phyloP scores from a whole-genome alignment of 495 filamentous ascomycete genomes.

The Rostrohypoxylon terebratum region DNA sequence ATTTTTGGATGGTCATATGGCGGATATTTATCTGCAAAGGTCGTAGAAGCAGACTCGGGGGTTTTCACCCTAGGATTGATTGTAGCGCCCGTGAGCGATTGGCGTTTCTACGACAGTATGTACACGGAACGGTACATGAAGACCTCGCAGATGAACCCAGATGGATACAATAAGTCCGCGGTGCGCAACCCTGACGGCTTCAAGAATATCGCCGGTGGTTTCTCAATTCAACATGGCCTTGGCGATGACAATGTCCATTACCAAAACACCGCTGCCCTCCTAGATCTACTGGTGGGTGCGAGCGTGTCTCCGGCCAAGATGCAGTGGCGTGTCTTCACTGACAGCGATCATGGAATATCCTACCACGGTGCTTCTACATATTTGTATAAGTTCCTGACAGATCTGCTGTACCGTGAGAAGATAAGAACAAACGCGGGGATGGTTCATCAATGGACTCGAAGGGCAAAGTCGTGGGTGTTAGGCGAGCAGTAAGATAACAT shows the following conservation, averaged over 20 bases:
- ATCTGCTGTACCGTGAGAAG: constrained; percentile 62
- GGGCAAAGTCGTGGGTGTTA: constrained; percentile 24
- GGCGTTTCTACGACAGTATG: constrained; percentile 72
- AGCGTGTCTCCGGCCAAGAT: constrained; percentile 65
- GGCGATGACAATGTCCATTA: constrained; percentile 73
- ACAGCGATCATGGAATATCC: constrained; percentile 64
- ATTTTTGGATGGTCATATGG: constrained; percentile 72
- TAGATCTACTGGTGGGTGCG: constrained; percentile 62
- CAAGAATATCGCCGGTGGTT: constrained; percentile 62
- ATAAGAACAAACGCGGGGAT: constrained; percentile 47
- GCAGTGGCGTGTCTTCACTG: constrained; percentile 64
- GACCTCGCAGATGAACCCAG: constrained; percentile 59
- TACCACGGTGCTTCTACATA: constrained; percentile 60
- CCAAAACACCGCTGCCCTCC: constrained; percentile 64
- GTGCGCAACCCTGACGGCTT: constrained; percentile 62
- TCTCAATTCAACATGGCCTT: constrained; percentile 67
- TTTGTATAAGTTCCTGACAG: constrained; percentile 65
- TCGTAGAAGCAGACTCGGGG: constrained; percentile 63
- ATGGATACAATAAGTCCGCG: constrained; percentile 61
- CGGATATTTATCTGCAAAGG: constrained; percentile 68
- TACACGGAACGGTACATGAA: constrained; percentile 77
- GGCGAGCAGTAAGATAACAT: background rate
- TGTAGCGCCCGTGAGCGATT: constrained; percentile 67
- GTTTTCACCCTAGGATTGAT: constrained; percentile 65
- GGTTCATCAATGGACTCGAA: constrained; percentile 60